Evolutionary conservation across 148 eudicot species (phyloP), one percentile per base, ranked within the genome.

Genomic region (Vaccinium myrtillus): DNA sequence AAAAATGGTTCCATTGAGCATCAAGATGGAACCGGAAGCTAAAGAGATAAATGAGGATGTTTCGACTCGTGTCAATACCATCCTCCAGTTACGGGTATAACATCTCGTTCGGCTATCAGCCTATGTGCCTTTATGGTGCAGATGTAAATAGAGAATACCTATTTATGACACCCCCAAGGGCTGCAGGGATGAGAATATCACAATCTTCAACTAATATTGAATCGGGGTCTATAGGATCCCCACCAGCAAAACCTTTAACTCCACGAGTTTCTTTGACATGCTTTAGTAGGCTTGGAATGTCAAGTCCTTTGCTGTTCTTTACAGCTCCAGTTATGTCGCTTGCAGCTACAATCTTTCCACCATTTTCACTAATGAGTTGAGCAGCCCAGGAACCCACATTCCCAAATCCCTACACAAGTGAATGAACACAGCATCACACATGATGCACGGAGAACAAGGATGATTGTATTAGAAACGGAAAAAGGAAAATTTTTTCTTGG

Each of bases 311-410:
- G 78, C 79, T 88, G 89, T 95, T 94, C 87, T 92, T 97, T 30
- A 97, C 91, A 54, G 99, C 99, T 82, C 99, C 99, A 21, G 91
- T 88, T 30, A 97, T 90, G 83, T 97, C 99, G 83, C 98, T 97
- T 13, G 92, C 96, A 58, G 99, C 99, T 27, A 97, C 95, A 74
- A 97, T 79, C 86, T 88, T 97, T 59, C 99, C 99, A 43, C 98
- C 99, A 51, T 86, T 86, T 86, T 97, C 96, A 80, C 87, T 82
- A 81, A 97, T 93, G 70, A 97, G 95, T 65, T 91, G 90, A 77
- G 99, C 98, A 54, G 99, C 99, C 98, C 98, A 95, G 2, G 99
- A 92, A 71, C 99, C 99, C 56, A 97, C 99, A 86, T 97, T 97
- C 21, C 99, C 99, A 36, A 95, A 97, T 16, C 99, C 99, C 99